These are phyloP conservation scores for Stachybotrys echinatus DNA, from an alignment of 2,329 filamentous ascomycete genomes.

Conservation along the genomic window DNA sequence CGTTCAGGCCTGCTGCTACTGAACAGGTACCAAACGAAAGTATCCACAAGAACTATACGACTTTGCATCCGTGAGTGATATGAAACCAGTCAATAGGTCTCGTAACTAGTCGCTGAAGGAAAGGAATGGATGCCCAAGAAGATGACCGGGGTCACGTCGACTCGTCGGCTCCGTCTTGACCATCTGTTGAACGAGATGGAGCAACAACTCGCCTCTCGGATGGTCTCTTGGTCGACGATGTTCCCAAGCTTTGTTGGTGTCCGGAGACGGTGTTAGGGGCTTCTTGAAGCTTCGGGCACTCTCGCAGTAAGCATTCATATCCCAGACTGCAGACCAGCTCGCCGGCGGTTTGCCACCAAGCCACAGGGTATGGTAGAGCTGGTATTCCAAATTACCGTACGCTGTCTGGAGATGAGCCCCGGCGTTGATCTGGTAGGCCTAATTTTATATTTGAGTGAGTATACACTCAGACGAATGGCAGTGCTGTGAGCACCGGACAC, in stretches of 20 bases:
- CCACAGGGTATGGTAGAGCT: neutral
- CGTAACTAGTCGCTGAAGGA: no score
- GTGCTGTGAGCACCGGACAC: neutral
- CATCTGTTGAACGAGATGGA: neutral
- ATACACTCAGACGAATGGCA: neutral
- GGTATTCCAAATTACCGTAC: neutral
- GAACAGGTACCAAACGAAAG: no score
- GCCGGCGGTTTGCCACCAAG: neutral
- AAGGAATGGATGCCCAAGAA: neutral
- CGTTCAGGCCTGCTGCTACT: no score
- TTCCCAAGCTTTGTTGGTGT: neutral
- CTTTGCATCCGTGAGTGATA: no score
- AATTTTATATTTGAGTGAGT: neutral
- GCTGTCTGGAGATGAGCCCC: neutral
- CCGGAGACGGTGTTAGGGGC: neutral
- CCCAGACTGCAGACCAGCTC: neutral
- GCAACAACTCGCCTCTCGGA: neutral
- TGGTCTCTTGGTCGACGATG: neutral
- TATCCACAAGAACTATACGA: no score
- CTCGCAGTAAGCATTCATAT: neutral
- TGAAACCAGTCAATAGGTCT: no score
- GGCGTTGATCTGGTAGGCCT: neutral
- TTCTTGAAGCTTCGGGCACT: no score
- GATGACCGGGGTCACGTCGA: neutral
- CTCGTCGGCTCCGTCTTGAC: neutral